phyloP scores from a whole-genome alignment of 768 basidiomycete species.

The Lactarius hengduanensis region DNA sequence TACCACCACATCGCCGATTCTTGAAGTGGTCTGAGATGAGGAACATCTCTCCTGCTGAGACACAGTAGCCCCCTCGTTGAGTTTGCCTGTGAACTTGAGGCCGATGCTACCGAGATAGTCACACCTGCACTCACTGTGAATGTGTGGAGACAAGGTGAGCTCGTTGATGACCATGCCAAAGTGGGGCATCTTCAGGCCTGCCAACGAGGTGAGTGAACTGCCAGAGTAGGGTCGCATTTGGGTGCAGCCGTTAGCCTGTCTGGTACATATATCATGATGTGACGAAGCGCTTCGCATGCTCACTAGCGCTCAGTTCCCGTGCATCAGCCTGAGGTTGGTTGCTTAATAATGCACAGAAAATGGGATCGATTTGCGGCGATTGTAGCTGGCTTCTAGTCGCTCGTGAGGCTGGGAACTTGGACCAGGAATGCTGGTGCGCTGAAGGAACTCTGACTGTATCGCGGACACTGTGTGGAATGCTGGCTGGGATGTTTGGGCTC shows the following conservation, averaged over 20 bases:
- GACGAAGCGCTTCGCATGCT: conserved; percentile 33
- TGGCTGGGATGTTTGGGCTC: not conserved
- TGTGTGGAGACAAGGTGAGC: conserved; percentile 48
- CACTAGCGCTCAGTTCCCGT: conserved; percentile 70
- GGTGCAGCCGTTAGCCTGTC: not conserved
- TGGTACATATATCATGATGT: not conserved
- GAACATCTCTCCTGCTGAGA: conserved; percentile 51
- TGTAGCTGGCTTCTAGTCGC: no score
- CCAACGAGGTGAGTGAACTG: conserved; percentile 79
- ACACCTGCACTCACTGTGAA: conserved; percentile 62
- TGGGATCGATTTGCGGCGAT: no score
- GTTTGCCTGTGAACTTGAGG: conserved; percentile 89
- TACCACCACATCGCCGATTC: conserved; percentile 46
- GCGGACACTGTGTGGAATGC: no score
- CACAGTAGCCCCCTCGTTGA: conserved; percentile 51
- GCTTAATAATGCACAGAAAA: no score
- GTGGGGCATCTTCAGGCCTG: conserved; percentile 85
- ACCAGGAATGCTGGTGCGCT: no score
- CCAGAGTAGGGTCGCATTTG: not conserved
- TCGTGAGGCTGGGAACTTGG: no score
- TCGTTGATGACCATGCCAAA: conserved; percentile 53
- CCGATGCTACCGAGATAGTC: conserved; percentile 73
- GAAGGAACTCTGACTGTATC: no score
- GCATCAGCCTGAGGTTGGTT: conserved; percentile 69
- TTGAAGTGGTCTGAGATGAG: conserved; percentile 80